Evolutionary conservation across 2,329 filamentous ascomycete species (phyloP), one percentile per base, ranked within the genome.

Genomic region (Xylariaceae sp.): DNA sequence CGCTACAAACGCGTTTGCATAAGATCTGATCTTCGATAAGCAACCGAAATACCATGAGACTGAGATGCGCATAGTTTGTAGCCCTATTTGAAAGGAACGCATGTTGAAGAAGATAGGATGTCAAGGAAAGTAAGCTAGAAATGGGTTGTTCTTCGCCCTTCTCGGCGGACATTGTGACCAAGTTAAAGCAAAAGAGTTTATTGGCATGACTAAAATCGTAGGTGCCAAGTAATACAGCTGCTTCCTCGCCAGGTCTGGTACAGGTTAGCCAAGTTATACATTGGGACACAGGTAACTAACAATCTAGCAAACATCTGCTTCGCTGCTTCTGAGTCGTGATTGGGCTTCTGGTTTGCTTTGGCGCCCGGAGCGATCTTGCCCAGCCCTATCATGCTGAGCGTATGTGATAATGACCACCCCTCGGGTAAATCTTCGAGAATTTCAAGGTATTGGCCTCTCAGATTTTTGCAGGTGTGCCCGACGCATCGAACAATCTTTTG

Each of bases 201-300:
- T 98, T 99, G 29, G 93, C 90, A 70, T 96, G 90, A 3, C 88
- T 87, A 71, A 98, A 98, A 72, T 98, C 95, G 72, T 98, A 99
- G 0, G 91, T 88, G 0, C 92, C 88, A 29, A 99, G 81, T 3
- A 98, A 77, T 2, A 96, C 81, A 4, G 93, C 87, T 14, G 92
- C 90, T 72, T 93, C 87, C 56, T 87, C 83, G 2, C 87, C 87
- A 1, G 95, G 95, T 64, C 92, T 96, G 34, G 6, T 40, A 50
- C 24, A 64, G 44, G 56, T 74, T 62, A 74, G 68, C 54, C 2
- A 21, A 4, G 16, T 8, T 23, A 47, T 45, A 12, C 1, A n/a
- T 24, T 24, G 29, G 28, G 34, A 31, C 4, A 43, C 21, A 24
- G 6, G 29, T 37, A 8, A 80, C 89, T 76, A 78, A 96, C 88